phyloP scores from a whole-genome alignment of 2,329 filamentous ascomycete species.

The Remersonia thermophila region DNA sequence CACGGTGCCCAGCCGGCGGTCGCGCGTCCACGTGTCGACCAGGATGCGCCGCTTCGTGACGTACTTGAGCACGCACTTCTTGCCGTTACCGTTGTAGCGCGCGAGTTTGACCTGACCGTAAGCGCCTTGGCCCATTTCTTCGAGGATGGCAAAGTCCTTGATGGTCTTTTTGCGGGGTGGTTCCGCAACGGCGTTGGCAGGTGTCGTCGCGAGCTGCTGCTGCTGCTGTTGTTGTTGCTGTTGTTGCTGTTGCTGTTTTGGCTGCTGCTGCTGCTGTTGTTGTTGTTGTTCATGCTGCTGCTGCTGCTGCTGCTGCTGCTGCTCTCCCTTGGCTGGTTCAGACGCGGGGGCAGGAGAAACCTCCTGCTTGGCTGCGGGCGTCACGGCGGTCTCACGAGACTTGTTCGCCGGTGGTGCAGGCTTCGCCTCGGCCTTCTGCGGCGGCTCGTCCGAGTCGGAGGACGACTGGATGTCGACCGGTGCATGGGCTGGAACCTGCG shows the following conservation, averaged over 20 bases:
- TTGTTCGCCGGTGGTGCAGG: slow-evolving; percentile 42
- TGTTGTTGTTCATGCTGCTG: slow-evolving; percentile 21
- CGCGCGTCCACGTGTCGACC: slow-evolving; percentile 95
- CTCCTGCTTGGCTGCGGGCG: slow-evolving; percentile 39
- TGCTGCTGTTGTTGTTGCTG: neutral
- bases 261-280: slow-evolving; percentile 7
- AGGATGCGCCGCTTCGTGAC: slow-evolving; percentile 94
- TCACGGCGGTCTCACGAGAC: slow-evolving; percentile 44
- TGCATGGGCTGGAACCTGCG: slow-evolving; percentile 50
- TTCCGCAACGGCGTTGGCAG: slow-evolving; percentile 18
- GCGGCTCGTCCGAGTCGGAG: slow-evolving; percentile 39
- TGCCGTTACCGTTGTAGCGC: slow-evolving; percentile 65
- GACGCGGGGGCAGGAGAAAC: no score
- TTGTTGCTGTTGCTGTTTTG: neutral
- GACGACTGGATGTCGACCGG: slow-evolving; percentile 44
- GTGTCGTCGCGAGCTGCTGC: neutral
- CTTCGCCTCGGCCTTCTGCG: slow-evolving; percentile 23
- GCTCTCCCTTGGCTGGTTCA: no score
- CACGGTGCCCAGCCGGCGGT: slow-evolving; percentile 84
- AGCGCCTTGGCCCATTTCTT: slow-evolving; percentile 97
- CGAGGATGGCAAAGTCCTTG: slow-evolving; percentile 78
- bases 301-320: no score
- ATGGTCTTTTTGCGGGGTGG: slow-evolving; percentile 57
- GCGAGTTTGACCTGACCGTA: slow-evolving; percentile 97
- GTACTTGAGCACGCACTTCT: slow-evolving; percentile 91